Evolutionary conservation across 345 rosid species (phyloP).

Genomic region (Populus davidiana): DNA sequence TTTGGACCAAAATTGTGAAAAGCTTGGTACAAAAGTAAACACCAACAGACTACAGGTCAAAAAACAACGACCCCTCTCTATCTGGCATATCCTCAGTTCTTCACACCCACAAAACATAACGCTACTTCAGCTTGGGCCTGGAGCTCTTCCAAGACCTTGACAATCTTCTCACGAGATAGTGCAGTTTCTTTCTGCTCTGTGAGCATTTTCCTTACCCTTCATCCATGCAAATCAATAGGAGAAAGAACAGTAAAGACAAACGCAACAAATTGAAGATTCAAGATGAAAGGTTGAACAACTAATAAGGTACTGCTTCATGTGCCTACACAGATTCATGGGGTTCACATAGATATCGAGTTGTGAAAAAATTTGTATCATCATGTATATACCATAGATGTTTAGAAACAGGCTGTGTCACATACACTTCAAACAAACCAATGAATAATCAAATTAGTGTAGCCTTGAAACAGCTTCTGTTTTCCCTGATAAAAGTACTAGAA

Average conservation of each 20-base stretch:
- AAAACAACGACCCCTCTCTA: neutral
- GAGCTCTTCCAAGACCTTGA: slow-evolving; percentile 84
- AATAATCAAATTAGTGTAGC: neutral
- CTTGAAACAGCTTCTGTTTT: neutral
- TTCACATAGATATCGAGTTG: neutral
- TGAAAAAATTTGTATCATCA: neutral
- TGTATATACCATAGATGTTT: neutral
- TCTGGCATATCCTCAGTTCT: slow-evolving; percentile 38
- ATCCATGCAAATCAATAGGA: slow-evolving; percentile 16
- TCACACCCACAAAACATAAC: slow-evolving; percentile 77
- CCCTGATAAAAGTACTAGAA: too few relatives aligned
- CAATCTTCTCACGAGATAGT: slow-evolving; percentile 58
- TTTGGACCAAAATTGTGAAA: neutral
- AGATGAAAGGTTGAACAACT: neutral
- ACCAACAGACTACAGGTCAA: neutral
- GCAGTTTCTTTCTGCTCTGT: slow-evolving; percentile 44
- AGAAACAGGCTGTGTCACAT: neutral
- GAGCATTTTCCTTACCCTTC: slow-evolving; percentile 79
- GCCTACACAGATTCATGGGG: neutral
- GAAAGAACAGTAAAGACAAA: slow-evolving; percentile 4
- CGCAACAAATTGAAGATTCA: slow-evolving; percentile 5
- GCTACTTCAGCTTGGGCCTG: slow-evolving; percentile 98
- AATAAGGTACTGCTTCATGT: neutral
- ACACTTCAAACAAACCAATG: neutral
- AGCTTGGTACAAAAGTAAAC: neutral